Evolutionary conservation across 2,329 filamentous ascomycete species (phyloP).

Genomic region (Laburnicola sp.): DNA sequence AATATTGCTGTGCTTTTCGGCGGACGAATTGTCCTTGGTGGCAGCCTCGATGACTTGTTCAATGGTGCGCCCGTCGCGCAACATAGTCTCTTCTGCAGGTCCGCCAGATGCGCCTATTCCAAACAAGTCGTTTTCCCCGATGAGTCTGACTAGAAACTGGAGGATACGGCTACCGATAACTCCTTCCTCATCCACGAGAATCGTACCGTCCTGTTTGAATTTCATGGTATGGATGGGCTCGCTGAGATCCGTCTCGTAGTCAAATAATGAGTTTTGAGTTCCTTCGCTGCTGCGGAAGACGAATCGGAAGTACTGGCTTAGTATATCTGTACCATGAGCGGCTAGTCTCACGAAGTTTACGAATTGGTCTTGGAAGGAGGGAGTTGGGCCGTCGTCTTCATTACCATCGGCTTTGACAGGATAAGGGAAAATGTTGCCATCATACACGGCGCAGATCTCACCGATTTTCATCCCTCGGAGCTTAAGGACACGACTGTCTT

Average conservation of each 20-base stretch:
- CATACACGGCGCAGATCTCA: not conserved
- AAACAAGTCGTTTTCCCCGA: not conserved
- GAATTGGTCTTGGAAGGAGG: not conserved
- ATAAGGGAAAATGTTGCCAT: not conserved
- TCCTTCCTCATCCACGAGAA: not conserved
- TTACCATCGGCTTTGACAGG: not conserved
- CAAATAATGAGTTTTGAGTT: not conserved
- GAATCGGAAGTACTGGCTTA: constrained; percentile 1
- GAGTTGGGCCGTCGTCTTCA: not conserved
- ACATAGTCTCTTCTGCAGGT: not conserved
- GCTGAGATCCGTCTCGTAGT: not conserved
- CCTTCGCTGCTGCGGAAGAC: constrained; percentile 4
- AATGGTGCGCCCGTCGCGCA: too few species aligned
- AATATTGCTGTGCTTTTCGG: not conserved
- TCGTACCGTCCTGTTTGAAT: not conserved
- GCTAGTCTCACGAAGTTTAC: not conserved
- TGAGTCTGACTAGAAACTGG: not conserved
- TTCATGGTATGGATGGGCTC: not conserved
- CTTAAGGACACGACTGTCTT: not conserved
- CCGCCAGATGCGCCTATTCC: not conserved
- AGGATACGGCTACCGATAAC: not conserved
- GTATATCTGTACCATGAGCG: not conserved
- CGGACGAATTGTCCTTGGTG: not conserved
- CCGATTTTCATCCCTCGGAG: not conserved
- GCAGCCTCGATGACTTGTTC: too few species aligned